Evolutionary conservation across 805 yeast genomes (phyloP), one percentile per base, ranked within the genome.

Genomic region (Nakazawaea wickerhamii): DNA sequence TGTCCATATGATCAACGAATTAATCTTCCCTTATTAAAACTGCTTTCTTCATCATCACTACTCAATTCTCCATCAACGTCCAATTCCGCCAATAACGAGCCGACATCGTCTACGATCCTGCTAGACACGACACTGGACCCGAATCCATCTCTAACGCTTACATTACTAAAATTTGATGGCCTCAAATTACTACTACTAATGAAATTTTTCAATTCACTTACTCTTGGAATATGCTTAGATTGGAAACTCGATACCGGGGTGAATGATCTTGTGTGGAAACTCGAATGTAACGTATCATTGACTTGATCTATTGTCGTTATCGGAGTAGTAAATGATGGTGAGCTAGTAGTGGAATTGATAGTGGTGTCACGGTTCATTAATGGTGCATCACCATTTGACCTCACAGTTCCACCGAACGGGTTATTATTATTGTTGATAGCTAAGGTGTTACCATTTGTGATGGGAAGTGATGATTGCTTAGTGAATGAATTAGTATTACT

Each of bases 201-300:
- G 5, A 48, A 49, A 15, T 57, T 61, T 38, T 59, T 63, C 45
- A 64, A 55, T 42, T 64, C 66, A 6, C 58, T 42, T 1, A 62
- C 66, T 42, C 55, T 54, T 1, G 66, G 65, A 3, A 58, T 19
- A 4, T 27, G 38, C 25, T 38, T 37, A 4, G 30, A 13, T n/a
- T 33, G 38, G 33, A 30, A 41, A 10, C 19, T 41, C 5, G 44
- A 36, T 6, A 25, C 30, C 11, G 45, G 45, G 6, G 41, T 36
- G 26, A 37, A 42, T 5, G 45, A 42, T 23, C 44, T 28, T n/a
- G 15, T 36, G 18, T n/a, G 20, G 15, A 27, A 19, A 8, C 17
- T 21, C 9, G 39, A 34, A 15, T 8, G 21, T 13, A 7, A 11
- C 9, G 17, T 34, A n/a, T 17, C 22, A 17, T 15, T 17, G n/a